Evolutionary conservation across 768 basidiomycete genomes (phyloP).

Genomic region (Lentinula guzmanii): DNA sequence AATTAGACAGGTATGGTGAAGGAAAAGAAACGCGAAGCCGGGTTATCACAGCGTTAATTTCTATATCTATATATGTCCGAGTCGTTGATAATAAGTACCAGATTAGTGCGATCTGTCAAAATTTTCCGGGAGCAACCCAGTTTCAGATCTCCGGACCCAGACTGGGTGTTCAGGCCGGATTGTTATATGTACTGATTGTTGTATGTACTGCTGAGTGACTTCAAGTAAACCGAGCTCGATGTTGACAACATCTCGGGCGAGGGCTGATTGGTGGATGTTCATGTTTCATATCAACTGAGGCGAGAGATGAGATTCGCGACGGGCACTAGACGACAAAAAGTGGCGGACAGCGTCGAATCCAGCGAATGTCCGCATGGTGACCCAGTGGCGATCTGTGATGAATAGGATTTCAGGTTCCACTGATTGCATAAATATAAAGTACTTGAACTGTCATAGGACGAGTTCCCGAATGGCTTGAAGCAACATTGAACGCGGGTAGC

Average conservation of each 20-base stretch:
- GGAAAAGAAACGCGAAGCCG: neutral
- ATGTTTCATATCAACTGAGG: neutral
- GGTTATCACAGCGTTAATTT: neutral
- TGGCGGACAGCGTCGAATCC: neutral
- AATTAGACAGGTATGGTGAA: neutral
- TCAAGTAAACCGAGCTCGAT: neutral
- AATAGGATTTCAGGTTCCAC: neutral
- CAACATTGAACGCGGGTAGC: too few relatives aligned
- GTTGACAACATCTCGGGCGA: neutral
- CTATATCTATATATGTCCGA: neutral
- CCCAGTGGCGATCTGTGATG: neutral
- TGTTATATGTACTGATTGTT: neutral
- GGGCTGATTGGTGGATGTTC: neutral
- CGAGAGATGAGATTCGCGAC: neutral
- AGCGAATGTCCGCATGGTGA: neutral
- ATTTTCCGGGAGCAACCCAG: neutral
- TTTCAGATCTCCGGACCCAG: neutral
- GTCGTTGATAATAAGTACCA: neutral
- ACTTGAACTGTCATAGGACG: neutral
- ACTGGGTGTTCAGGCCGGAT: neutral
- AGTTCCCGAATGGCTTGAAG: neutral
- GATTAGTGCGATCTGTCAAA: neutral
- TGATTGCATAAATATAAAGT: neutral
- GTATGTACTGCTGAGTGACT: neutral
- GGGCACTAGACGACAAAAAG: neutral